A percentile compares a stretch with the other conserved stretches of the same genome.
Evolutionary conservation across 352 stramenopile species (phyloP).

Genomic region (Phytophthora foliorum): DNA sequence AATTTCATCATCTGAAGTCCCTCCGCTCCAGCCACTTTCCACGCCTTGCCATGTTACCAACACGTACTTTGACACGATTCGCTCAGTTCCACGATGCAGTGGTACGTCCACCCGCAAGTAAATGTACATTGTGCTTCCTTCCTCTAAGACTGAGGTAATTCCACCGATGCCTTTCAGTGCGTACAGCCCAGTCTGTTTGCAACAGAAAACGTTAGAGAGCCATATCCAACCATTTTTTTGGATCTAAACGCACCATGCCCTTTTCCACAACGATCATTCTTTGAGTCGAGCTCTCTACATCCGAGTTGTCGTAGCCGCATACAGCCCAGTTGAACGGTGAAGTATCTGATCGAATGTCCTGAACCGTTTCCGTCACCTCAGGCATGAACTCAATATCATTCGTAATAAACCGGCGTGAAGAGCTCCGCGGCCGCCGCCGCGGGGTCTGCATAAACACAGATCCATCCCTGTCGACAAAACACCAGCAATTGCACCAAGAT

Average conservation of each 20-base stretch:
- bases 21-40: constrained; percentile 53
- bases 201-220: constrained; percentile 7
- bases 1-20: constrained; percentile 82
- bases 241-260: constrained; percentile 73
- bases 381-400: constrained; percentile 88
- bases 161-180: constrained; percentile 86
- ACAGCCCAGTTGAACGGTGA: constrained; percentile 90
- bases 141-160: constrained; percentile 77
- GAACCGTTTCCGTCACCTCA: constrained; percentile 71
- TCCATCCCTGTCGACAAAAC: constrained; percentile 54
- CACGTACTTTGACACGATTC: constrained; percentile 90
- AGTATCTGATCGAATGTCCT: constrained; percentile 84
- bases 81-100: constrained; percentile 80
- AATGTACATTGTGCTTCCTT: constrained; percentile 90
- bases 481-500: constrained; percentile 1
- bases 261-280: constrained; percentile 85
- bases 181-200: constrained; percentile 74
- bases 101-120: constrained; percentile 91
- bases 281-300: constrained; percentile 68
- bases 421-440: constrained; percentile 67
- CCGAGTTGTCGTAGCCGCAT: constrained; percentile 77
- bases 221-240: not conserved
- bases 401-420: constrained; percentile 77
- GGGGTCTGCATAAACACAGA: constrained; percentile 72
- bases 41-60: constrained; percentile 87